Conservation (phyloP, 2,329 filamentous ascomycete species). For the Fusarium nygamai region DNA sequence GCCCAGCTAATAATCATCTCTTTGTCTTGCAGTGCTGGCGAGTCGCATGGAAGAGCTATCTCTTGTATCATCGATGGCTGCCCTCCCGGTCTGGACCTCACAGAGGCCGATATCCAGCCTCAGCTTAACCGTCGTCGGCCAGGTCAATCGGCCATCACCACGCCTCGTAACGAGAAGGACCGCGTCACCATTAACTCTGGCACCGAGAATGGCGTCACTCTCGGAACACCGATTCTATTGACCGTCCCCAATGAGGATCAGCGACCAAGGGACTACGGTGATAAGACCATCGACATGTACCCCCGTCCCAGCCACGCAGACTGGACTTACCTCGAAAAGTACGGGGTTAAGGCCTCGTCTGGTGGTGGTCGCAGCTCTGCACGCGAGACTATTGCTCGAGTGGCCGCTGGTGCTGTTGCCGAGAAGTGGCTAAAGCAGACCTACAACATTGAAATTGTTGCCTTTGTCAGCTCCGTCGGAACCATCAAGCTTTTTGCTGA, state of each 20-base stretch:
- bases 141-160: constrained; percentile 89
- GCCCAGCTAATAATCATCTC: not conserved
- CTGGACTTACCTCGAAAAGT: constrained; percentile 97
- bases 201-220: constrained; percentile 86
- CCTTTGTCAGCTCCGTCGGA: constrained; percentile 89
- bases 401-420: constrained; percentile 90
- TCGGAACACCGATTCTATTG: constrained; percentile 91
- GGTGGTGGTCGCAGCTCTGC: constrained; percentile 92
- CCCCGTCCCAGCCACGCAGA: constrained; percentile 94
- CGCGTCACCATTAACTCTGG: constrained; percentile 91
- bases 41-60: constrained; percentile 89
- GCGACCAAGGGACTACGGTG: constrained; percentile 89
- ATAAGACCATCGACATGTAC: constrained; percentile 89
- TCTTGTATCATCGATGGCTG: constrained; percentile 95
- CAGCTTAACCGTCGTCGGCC: constrained; percentile 92
- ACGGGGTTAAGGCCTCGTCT: constrained; percentile 90
- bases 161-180: constrained; percentile 93
- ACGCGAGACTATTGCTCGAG: constrained; percentile 93
- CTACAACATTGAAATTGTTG: constrained; percentile 89
- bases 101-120: constrained; percentile 89
- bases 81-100: constrained; percentile 87
- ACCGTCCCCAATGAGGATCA: constrained; percentile 93
- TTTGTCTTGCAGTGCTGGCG: constrained; percentile 52
- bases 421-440: constrained; percentile 89
- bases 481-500: constrained; percentile 52